These are phyloP conservation scores for Candida tallmaniae DNA, from an alignment of 805 yeast species.

Conservation along the genomic window DNA sequence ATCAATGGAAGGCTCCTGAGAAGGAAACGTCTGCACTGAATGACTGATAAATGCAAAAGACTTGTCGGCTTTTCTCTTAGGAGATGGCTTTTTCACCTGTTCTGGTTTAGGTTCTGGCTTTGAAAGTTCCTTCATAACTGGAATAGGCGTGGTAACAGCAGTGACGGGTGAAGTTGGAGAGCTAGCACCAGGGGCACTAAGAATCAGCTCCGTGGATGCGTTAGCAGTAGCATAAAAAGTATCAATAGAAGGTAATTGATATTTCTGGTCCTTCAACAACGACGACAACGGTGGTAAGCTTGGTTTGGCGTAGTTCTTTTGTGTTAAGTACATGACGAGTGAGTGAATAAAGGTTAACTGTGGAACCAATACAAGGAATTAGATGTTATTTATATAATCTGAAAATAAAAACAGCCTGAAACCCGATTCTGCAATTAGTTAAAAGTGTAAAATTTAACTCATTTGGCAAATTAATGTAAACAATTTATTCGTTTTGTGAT, in stretches of 20 bases:
- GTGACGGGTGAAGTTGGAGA: slow-evolving; percentile 5
- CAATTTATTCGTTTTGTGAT: slow-evolving; percentile 3
- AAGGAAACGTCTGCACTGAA: slow-evolving; percentile 83
- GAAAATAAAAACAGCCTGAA: too few relatives aligned
- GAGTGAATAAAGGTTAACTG: too few relatives aligned
- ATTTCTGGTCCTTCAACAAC: slow-evolving; percentile 17
- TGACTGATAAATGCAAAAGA: slow-evolving; percentile 88
- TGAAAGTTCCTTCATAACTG: not conserved
- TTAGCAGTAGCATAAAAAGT: slow-evolving; percentile 5
- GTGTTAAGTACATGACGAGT: slow-evolving; percentile 25
- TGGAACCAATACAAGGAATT: too few relatives aligned
- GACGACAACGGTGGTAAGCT: slow-evolving; percentile 40
- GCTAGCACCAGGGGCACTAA: slow-evolving; percentile 2
- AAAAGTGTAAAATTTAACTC: slow-evolving; percentile 2
- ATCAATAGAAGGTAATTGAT: slow-evolving; percentile 11
- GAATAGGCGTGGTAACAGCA: slow-evolving; percentile 4
- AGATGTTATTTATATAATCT: too few relatives aligned
- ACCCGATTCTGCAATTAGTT: not conserved
- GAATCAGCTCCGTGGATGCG: slow-evolving; percentile 4
- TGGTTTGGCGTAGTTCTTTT: slow-evolving; percentile 28
- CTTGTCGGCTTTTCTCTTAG: slow-evolving; percentile 16
- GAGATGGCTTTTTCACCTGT: slow-evolving; percentile 5
- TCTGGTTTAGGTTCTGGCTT: slow-evolving; percentile 7
- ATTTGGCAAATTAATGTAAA: slow-evolving; percentile 8
- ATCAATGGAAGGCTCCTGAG: slow-evolving; percentile 78